Conservation (phyloP, 352 stramenopile genomes). For the Globisporangium polare region DNA sequence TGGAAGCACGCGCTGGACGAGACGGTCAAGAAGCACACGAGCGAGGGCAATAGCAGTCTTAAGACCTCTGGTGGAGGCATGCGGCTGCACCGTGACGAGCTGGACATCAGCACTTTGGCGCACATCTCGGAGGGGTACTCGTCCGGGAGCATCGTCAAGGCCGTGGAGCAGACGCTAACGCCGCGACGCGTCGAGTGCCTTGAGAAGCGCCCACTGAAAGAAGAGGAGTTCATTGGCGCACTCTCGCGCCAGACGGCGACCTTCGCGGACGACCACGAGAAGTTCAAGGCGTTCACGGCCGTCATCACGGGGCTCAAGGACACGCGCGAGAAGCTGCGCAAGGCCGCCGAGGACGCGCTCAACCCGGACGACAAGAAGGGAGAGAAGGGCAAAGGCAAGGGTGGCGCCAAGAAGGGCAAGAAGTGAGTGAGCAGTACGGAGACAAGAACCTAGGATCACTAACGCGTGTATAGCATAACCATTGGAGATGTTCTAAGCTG, state of each 20-base stretch:
- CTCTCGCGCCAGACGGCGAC: constrained; percentile 62
- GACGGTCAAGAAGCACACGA: constrained; percentile 35
- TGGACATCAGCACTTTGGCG: constrained; percentile 88
- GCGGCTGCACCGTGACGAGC: constrained; percentile 28
- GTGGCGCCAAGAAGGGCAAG: constrained; percentile 63
- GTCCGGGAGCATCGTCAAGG: constrained; percentile 73
- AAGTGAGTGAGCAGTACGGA: constrained; percentile 26
- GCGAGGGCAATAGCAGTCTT: constrained; percentile 19
- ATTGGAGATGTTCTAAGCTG: not conserved
- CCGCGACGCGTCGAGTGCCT: constrained; percentile 71
- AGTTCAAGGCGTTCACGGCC: constrained; percentile 76
- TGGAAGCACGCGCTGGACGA: constrained; percentile 81
- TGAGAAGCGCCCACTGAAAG: constrained; percentile 68
- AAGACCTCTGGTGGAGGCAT: not conserved
- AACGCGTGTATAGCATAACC: not conserved
- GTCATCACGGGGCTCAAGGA: constrained; percentile 73
- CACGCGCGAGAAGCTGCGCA: constrained; percentile 61
- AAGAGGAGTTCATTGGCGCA: constrained; percentile 85
- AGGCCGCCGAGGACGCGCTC: constrained; percentile 48
- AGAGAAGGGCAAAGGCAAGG: constrained; percentile 59
- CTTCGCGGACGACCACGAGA: constrained; percentile 67
- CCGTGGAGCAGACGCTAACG: constrained; percentile 80
- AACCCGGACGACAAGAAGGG: constrained; percentile 70
- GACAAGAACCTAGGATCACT: not conserved
- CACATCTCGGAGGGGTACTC: constrained; percentile 92